Percentiles rank a stretch among this genome's conserved stretches.
These are phyloP conservation scores for Venturia nashicola DNA, from an alignment of 2,329 filamentous ascomycete species.

Conservation along the genomic window DNA sequence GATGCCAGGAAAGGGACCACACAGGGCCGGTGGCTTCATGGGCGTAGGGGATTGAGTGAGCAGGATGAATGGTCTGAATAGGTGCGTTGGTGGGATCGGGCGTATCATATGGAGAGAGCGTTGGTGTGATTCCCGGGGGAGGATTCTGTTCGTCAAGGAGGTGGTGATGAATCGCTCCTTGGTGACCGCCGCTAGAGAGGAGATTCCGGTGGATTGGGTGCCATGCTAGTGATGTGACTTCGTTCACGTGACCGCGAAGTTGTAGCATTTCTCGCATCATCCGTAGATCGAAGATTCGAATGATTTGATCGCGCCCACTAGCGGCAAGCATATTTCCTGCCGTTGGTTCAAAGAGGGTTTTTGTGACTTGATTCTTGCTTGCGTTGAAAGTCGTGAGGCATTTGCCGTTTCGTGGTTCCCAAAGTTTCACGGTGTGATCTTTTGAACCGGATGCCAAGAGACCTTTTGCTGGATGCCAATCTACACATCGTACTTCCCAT, in stretches of 20 bases:
- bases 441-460: constrained; percentile 92
- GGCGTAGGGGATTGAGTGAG: constrained; percentile 74
- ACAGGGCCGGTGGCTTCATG: constrained; percentile 75
- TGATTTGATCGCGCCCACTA: constrained; percentile 84
- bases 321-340: constrained; percentile 80
- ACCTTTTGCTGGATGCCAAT: constrained; percentile 95
- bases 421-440: constrained; percentile 93
- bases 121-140: constrained; percentile 57
- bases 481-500: constrained; percentile 94
- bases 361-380: constrained; percentile 94
- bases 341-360: constrained; percentile 78
- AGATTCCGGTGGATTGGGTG: constrained; percentile 86
- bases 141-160: constrained; percentile 91
- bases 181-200: constrained; percentile 79
- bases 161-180: constrained; percentile 86
- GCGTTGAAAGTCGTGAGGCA: constrained; percentile 90
- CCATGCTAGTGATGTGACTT: constrained; percentile 85
- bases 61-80: constrained; percentile 83
- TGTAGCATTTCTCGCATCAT: constrained; percentile 98
- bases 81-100: constrained; percentile 68
- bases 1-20: constrained; percentile 98
- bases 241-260: constrained; percentile 89
- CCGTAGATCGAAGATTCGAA: constrained; percentile 83
- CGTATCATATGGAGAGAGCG: constrained; percentile 73
- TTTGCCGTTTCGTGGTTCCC: constrained; percentile 86